phyloP scores from a whole-genome alignment of 805 yeast genomes.

The Metschnikowia koreensis region DNA sequence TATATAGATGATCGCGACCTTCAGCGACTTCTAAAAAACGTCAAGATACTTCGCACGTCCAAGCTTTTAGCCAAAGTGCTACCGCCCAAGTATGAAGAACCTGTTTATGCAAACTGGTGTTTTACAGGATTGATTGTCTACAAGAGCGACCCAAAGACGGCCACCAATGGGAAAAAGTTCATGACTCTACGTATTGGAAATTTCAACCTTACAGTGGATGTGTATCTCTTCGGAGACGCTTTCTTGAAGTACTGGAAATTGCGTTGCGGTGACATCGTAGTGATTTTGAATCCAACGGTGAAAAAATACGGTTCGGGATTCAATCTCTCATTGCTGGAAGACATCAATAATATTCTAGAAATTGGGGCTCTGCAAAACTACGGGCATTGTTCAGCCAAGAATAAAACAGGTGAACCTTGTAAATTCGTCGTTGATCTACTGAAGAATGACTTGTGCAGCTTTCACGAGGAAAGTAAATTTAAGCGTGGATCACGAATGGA shows the following conservation, averaged over 20 bases:
- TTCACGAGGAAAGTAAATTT: slow-evolving; percentile 61
- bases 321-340: slow-evolving; percentile 53
- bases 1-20: slow-evolving; percentile 3
- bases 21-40: slow-evolving; percentile 38
- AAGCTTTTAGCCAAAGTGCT: slow-evolving; percentile 61
- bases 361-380: slow-evolving; percentile 69
- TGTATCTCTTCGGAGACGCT: slow-evolving; percentile 65
- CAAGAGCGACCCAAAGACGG: slow-evolving; percentile 53
- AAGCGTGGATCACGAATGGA: slow-evolving; percentile 66
- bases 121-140: slow-evolving; percentile 63
- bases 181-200: slow-evolving; percentile 65
- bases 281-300: slow-evolving; percentile 71
- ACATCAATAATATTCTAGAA: slow-evolving; percentile 56
- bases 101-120: slow-evolving; percentile 75
- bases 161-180: slow-evolving; percentile 48
- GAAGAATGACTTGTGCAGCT: slow-evolving; percentile 61
- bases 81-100: slow-evolving; percentile 68
- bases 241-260: slow-evolving; percentile 72
- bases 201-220: slow-evolving; percentile 56
- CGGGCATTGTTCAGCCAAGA: slow-evolving; percentile 60
- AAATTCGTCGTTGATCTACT: slow-evolving; percentile 56
- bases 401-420: slow-evolving; percentile 52
- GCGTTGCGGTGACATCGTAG: slow-evolving; percentile 69
- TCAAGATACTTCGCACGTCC: slow-evolving; percentile 55
- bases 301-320: slow-evolving; percentile 40